Base-by-base conservation (phyloP, 257 asterid genomes). In the Solanum piurae region DNA sequence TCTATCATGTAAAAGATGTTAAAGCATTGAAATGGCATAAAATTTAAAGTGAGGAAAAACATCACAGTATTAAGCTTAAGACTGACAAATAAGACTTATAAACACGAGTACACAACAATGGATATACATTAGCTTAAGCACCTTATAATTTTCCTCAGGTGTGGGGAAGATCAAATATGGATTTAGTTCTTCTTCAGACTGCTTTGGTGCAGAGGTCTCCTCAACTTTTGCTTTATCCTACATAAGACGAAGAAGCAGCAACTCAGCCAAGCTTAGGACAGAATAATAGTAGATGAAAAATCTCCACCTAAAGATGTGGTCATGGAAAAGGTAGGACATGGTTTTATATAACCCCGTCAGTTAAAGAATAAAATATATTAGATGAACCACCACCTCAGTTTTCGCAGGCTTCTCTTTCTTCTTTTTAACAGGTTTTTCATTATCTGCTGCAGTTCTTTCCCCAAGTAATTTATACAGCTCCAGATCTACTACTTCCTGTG, bases 401-500 rank as follows among this genome's bases (percentile, higher is more conserved):
- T 95, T 95, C 66, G 33, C 92, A 84, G 97, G 93, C 91, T 95
- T 97, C 93, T 95, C 99, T 91, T 95, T 97, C 91, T 97, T 97
- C 94, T 93, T 97, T 90, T 97, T 95, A 20, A 90, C 72, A 27
- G 97, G 98, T 87, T 95, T 95, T 93, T 94, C 97, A 86, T 94
- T 91, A 90, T 97, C 98, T 86, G 95, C 96, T 29, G 96, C 95
- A 55, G 98, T 95, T 91, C 92, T 94, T 88, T 92, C 99, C 86
- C 99, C 98, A 74, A 97, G 98, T 86, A 97, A 83, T 36, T 90
- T 92, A 89, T 90, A 91, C 84, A 97, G 88, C 90, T 93, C 95
- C 77, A 91, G 90, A 87, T 97, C 99, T 71, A 97, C 91, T 36
- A 93, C 92, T 94, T 95, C 92, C 99, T 96, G 97, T n/a, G 62